Evolutionary conservation across 2,329 filamentous ascomycete genomes (phyloP).

Genomic region (Pochonia chlamydosporia): DNA sequence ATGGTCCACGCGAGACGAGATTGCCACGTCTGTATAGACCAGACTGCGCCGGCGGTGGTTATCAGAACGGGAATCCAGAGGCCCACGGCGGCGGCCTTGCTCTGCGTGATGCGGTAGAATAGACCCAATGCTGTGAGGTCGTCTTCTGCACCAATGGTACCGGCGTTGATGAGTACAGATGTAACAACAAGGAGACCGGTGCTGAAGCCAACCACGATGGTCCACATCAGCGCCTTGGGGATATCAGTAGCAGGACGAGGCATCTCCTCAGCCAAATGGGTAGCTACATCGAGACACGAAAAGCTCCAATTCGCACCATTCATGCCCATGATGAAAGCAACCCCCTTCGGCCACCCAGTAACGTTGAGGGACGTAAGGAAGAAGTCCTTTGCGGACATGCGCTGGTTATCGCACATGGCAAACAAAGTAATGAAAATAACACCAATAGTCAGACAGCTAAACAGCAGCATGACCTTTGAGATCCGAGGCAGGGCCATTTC

Average conservation of each 20-base stretch:
- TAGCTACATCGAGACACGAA: constrained; percentile 21
- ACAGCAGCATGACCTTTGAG: constrained; percentile 18
- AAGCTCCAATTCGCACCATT: constrained; percentile 24
- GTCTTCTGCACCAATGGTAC: constrained; percentile 10
- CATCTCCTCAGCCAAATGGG: constrained; percentile 23
- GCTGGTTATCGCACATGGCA: constrained; percentile 15
- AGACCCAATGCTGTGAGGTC: constrained; percentile 16
- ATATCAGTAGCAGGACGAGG: constrained; percentile 17
- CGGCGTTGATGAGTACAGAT: constrained; percentile 14
- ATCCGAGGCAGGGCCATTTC: constrained; percentile 19
- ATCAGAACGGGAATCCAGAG: constrained; percentile 18
- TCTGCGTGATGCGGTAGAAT: constrained; percentile 18
- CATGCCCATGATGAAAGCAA: constrained; percentile 23
- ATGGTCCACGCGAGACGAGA: constrained; percentile 23
- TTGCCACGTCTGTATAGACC: constrained; percentile 23
- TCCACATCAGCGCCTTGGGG: constrained; percentile 13
- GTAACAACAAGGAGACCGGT: constrained; percentile 16
- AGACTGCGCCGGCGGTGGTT: constrained; percentile 17
- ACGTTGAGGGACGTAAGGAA: constrained; percentile 17
- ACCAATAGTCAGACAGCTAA: constrained; percentile 17
- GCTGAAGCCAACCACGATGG: constrained; percentile 15
- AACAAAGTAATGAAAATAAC: constrained; percentile 20
- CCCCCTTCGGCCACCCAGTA: constrained; percentile 19
- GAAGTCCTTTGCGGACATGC: constrained; percentile 14
- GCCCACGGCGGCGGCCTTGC: constrained; percentile 16